Evolutionary conservation across 202 grass and related monocot species (phyloP).

Genomic region (Dendrocalamus latiflorus): DNA sequence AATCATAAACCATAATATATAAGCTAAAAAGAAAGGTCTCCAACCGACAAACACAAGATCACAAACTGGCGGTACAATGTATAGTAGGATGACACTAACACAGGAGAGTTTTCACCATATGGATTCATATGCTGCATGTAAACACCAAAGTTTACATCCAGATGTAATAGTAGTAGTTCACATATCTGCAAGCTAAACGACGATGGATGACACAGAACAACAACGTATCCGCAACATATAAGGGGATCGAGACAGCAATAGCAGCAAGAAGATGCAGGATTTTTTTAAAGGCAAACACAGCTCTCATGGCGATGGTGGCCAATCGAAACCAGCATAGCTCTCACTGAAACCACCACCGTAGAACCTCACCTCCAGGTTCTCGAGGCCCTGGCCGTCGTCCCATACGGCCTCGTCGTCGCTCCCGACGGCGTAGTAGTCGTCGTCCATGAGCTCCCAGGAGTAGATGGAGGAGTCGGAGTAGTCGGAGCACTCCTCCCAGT

Average conservation of each 20-base stretch:
- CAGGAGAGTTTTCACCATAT: slow-evolving; percentile 25
- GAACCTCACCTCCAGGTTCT: slow-evolving; percentile 80
- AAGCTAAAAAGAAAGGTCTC: background rate
- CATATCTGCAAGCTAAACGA: slow-evolving; percentile 35
- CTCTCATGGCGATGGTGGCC: slow-evolving; percentile 77
- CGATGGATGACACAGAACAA: slow-evolving; percentile 1
- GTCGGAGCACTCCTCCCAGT: slow-evolving; percentile 81
- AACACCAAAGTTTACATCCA: slow-evolving; percentile 50
- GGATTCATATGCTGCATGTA: slow-evolving; percentile 40
- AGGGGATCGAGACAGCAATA: background rate
- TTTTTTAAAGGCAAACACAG: background rate
- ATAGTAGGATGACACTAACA: background rate
- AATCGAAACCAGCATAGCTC: slow-evolving; percentile 60
- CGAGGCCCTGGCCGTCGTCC: slow-evolving; percentile 66
- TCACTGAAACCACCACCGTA: slow-evolving; percentile 64
- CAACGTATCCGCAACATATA: slow-evolving; percentile 32
- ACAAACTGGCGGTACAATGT: background rate
- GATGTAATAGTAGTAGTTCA: slow-evolving; percentile 22
- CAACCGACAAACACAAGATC: background rate
- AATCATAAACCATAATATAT: too few relatives aligned
- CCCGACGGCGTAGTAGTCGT: slow-evolving; percentile 51
- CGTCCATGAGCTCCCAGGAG: slow-evolving; percentile 88
- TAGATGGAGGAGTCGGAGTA: slow-evolving; percentile 63
- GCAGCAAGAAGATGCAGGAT: background rate
- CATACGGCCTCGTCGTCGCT: slow-evolving; percentile 76